phyloP scores from a whole-genome alignment of 371 early-diverging fungal species.

The Mucor saturninus region DNA sequence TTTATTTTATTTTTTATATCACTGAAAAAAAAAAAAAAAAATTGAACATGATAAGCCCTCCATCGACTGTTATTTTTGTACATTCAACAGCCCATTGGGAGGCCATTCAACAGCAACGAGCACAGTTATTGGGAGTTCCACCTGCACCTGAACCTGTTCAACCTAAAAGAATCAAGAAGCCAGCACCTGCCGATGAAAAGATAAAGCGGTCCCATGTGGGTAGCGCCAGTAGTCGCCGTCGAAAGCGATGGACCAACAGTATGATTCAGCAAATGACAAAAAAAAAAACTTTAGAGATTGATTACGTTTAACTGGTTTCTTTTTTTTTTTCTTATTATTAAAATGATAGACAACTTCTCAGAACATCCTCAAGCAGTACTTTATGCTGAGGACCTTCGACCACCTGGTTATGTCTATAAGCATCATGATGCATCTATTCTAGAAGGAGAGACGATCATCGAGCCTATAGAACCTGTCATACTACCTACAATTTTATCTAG shows the following conservation, averaged over 20 bases:
- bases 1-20: not conserved
- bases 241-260: constrained; percentile 47
- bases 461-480: constrained; percentile 1
- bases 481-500: constrained; percentile 17
- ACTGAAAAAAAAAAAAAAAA: not conserved
- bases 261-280: not conserved
- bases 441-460: not conserved
- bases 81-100: constrained; percentile 33
- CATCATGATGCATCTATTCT: not conserved
- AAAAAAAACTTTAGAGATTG: not conserved
- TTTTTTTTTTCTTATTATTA: not conserved
- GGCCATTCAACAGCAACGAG: constrained; percentile 18
- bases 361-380: constrained; percentile 43
- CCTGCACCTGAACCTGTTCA: not conserved
- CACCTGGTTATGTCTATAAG: constrained; percentile 35
- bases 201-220: constrained; percentile 28
- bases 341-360: constrained; percentile 34
- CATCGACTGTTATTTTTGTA: constrained; percentile 31
- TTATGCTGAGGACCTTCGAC: constrained; percentile 38
- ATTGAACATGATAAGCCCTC: not conserved
- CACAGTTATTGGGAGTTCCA: constrained; percentile 9
- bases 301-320: not conserved
- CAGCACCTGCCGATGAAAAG: constrained; percentile 5
- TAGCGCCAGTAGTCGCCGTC: constrained; percentile 40
- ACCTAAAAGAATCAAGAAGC: not conserved